These are phyloP conservation scores for Acer yangbiense DNA, from an alignment of 345 rosid genomes.

Conservation along the genomic window DNA sequence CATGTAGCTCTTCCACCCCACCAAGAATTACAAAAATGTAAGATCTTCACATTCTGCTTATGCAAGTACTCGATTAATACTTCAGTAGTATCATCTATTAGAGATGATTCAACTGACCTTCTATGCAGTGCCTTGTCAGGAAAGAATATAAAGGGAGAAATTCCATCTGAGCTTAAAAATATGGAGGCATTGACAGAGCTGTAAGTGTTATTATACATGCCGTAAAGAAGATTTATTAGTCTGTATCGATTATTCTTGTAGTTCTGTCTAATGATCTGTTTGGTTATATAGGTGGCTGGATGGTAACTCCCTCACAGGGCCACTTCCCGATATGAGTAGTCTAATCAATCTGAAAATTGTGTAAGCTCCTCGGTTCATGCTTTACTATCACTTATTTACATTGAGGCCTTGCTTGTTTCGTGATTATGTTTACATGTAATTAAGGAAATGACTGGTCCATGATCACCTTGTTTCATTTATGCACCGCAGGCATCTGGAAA, in stretches of 20 bases:
- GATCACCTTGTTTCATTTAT: slow-evolving; percentile 17
- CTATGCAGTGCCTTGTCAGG: slow-evolving; percentile 70
- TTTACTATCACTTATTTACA: background rate
- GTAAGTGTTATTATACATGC: slow-evolving; percentile 47
- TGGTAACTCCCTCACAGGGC: slow-evolving; percentile 66
- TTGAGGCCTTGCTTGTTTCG: background rate
- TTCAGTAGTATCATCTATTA: background rate
- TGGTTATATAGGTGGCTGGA: slow-evolving; percentile 75
- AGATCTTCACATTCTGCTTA: slow-evolving; percentile 22
- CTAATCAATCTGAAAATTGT: slow-evolving; percentile 69
- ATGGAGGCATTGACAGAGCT: slow-evolving; percentile 74
- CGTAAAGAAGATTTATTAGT: slow-evolving; percentile 1
- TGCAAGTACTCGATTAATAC: slow-evolving; percentile 6
- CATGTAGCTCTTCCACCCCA: slow-evolving; percentile 63
- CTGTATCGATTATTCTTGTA: background rate
- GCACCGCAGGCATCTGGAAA: slow-evolving; percentile 84
- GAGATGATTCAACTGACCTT: slow-evolving; percentile 23
- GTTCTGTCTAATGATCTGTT: slow-evolving; percentile 11
- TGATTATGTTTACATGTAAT: background rate
- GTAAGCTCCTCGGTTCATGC: slow-evolving; percentile 51
- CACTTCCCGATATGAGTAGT: slow-evolving; percentile 77
- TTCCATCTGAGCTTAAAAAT: slow-evolving; percentile 61
- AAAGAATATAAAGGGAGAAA: slow-evolving; percentile 61
- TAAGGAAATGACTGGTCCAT: slow-evolving; percentile 16
- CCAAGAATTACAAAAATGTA: slow-evolving; percentile 95